Evolutionary conservation across 73 alveolate genomes (phyloP).

Genomic region (Urostyla sp.): DNA sequence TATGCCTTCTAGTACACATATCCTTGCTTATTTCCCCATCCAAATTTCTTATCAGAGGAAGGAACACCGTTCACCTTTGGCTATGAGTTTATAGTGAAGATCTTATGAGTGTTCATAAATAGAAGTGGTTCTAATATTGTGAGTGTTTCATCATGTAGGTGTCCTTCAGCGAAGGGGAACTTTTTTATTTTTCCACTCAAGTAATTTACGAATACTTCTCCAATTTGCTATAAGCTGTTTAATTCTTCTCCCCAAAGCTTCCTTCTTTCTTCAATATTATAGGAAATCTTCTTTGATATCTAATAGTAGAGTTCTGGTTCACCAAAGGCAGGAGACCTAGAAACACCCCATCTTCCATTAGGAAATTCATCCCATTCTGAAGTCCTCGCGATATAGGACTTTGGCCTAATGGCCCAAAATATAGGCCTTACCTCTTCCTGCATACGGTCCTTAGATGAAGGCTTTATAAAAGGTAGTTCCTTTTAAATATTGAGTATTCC

Average conservation of each 20-base stretch:
- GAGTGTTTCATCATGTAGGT: constrained; percentile 57
- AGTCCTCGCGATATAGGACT: constrained; percentile 77
- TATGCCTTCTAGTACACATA: constrained; percentile 74
- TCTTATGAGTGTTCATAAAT: constrained; percentile 45
- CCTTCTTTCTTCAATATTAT: constrained; percentile 40
- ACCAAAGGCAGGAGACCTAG: constrained; percentile 82
- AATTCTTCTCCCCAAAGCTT: constrained; percentile 70
- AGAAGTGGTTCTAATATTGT: constrained; percentile 40
- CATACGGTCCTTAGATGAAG: constrained; percentile 21
- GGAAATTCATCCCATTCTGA: constrained; percentile 85
- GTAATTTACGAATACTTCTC: constrained; percentile 38
- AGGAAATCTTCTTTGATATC: constrained; percentile 42
- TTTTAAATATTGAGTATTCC: constrained; percentile 45
- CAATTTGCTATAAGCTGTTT: neutral
- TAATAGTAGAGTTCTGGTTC: constrained; percentile 54
- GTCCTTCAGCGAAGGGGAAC: constrained; percentile 77
- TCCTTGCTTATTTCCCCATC: constrained; percentile 85
- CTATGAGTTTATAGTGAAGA: constrained; percentile 73
- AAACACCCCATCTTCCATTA: constrained; percentile 85
- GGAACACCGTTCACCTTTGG: constrained; percentile 73
- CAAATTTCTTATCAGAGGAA: constrained; percentile 69
- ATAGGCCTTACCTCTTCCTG: constrained; percentile 79
- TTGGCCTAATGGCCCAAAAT: constrained; percentile 82
- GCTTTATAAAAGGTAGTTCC: constrained; percentile 68
- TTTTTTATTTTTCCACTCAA: constrained; percentile 59